phyloP scores from a whole-genome alignment of 345 rosid species.

The Populus ilicifolia region DNA sequence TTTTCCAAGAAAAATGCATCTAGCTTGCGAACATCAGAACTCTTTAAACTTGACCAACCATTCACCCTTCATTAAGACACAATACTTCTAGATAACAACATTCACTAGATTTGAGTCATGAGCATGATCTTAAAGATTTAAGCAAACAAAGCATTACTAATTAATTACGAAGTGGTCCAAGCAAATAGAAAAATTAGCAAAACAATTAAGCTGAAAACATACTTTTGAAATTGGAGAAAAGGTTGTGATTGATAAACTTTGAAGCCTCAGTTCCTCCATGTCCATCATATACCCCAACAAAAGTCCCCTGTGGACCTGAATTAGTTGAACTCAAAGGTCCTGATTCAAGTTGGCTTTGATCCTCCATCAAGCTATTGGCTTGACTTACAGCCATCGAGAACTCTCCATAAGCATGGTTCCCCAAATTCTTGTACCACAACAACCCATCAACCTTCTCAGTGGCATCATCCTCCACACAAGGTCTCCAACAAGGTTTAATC shows the following conservation, averaged over 20 bases:
- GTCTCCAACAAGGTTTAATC: constrained; percentile 66
- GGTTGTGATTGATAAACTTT: constrained; percentile 50
- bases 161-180: too few species aligned
- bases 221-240: constrained; percentile 63
- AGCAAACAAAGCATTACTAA: too few species aligned
- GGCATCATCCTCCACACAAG: constrained; percentile 32
- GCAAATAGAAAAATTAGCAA: background rate
- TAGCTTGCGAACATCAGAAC: background rate
- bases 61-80: background rate
- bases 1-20: background rate
- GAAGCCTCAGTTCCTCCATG: constrained; percentile 83
- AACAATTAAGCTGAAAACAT: constrained; percentile 17
- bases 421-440: constrained; percentile 67
- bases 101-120: too few species aligned
- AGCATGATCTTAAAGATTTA: too few species aligned
- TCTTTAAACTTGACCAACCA: background rate
- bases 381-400: constrained; percentile 81
- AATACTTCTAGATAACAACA: background rate
- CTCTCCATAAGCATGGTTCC: constrained; percentile 59
- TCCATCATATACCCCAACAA: constrained; percentile 78
- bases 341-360: constrained; percentile 85
- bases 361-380: constrained; percentile 68
- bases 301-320: constrained; percentile 55
- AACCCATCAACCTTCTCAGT: constrained; percentile 50
- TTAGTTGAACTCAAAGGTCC: constrained; percentile 48